Base-by-base conservation (phyloP, 495 filamentous ascomycete species). In the Chaetomium tenue region DNA sequence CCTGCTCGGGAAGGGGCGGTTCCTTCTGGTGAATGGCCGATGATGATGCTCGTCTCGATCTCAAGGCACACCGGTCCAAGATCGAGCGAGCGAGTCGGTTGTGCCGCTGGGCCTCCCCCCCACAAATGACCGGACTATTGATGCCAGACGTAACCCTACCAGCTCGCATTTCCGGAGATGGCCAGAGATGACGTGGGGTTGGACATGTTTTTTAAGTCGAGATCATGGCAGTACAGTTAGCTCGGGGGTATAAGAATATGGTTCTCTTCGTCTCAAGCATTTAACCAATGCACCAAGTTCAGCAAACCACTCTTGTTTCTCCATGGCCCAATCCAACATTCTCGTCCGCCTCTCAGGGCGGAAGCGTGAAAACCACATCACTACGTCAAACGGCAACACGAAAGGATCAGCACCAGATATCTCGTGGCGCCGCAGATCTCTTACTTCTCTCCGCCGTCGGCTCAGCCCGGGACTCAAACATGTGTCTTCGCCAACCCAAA, bases 391-490 rank as follows among this genome's bases (percentile, higher is more conserved):
- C 18, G 23, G 30, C 16, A n/a, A 37, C 50, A 33, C 48, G 1
- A 66, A 50, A 16, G 42, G n/a, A 44, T 46, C 22, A 5, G 22
- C 58, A 28, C 58, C 52, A 16, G 56, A 62, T 23, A 56, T 53
- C 56, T 39, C 50, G 22, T 62, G 51, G 62, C 30, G 54, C 33
- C 55, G 64, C 20, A 56, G 47, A n/a, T 56, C 68, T 22, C 28
- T 67, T 13, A 63, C 62, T 48, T 65, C 68, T 13, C 63, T 68
- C 44, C 59, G 42, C 46, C 50, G 68, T 66, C 65, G 42, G 61
- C 15, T 44, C 28, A 55, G 42, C 28, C 30, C 40, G 9, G 9
- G n/a, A 9, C 46, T 42, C 22, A 55, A 16, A 33, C 57, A 7
- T 12, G 8, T 16, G 26, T 9, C 22, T 18, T 13, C 40, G 11